phyloP scores from a whole-genome alignment of 495 filamentous ascomycete genomes.

The Massariosphaeria phaeospora region DNA sequence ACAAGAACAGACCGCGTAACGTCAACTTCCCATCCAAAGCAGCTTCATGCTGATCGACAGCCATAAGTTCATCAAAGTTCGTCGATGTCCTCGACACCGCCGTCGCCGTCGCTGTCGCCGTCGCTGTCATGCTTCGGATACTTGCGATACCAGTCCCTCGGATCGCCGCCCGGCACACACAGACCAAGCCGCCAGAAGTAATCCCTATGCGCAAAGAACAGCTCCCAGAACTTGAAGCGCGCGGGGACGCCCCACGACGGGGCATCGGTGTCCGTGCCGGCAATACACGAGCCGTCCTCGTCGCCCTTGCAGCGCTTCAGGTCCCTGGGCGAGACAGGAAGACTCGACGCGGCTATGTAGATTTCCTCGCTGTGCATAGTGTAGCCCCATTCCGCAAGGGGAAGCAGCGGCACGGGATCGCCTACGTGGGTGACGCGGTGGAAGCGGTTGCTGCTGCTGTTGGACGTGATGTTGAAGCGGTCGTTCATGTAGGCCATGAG shows the following conservation, averaged over 20 bases:
- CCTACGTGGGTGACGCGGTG: conserved; percentile 77
- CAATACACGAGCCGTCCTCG: conserved; percentile 65
- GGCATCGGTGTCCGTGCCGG: conserved; percentile 42
- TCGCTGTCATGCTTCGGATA: conserved; percentile 25
- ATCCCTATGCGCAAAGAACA: conserved; percentile 92
- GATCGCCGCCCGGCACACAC: conserved; percentile 81
- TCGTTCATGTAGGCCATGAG: conserved; percentile 64
- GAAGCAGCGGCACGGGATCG: conserved; percentile 87
- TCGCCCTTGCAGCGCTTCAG: conserved; percentile 66
- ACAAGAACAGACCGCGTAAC: too few species aligned
- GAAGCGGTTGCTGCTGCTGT: conserved; percentile 45
- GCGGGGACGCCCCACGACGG: conserved; percentile 49
- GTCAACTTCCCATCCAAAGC: too few species aligned
- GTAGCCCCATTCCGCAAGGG: conserved; percentile 83
- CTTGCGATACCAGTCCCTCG: conserved; percentile 53
- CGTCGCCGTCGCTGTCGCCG: conserved; percentile 6
- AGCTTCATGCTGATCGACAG: not conserved
- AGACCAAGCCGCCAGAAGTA: conserved; percentile 93
- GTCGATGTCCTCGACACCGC: not conserved
- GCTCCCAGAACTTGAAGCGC: conserved; percentile 72
- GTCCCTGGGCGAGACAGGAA: conserved; percentile 64
- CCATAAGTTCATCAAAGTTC: conserved; percentile 13
- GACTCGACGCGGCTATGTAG: conserved; percentile 64
- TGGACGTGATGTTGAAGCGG: conserved; percentile 52
- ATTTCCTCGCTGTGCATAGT: conserved; percentile 78